Base-by-base conservation (phyloP, 2,329 filamentous ascomycete species). In the Colletotrichum echinochloae region DNA sequence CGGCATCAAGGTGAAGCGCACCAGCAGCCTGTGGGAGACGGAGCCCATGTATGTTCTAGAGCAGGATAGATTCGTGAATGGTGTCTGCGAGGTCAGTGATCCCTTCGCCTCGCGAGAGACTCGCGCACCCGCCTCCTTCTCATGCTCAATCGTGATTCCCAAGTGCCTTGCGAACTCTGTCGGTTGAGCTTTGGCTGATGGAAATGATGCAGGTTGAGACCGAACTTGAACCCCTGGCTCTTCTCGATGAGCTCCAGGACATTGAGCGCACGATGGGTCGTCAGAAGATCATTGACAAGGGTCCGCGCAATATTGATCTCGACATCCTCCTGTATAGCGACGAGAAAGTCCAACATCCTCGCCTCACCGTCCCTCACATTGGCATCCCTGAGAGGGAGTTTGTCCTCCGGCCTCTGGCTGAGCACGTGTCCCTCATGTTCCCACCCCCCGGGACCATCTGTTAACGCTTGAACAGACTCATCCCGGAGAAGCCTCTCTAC, bases 41-140 rank as follows among this genome's bases (percentile, higher is more conserved):
- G 90, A 94, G 75, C 94, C 96, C 28, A 99, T 99, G 96, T 99
- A 99, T 81, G 92, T 98, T 73, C 84, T 92, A 73, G 92, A 98
- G 73, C 96, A 99, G 80, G 90, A 91, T 73, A 88, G 89, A 37
- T 99, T 99, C 78, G 84, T 98, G 57, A 99, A 99, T 78, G 96
- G 94, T 26, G 95, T 91, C 67, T 97, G 94, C 80, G 93, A 97
- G 90, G 94, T 97, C 80, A 79, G 89, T 84, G 59, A 35, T 59
- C 30, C 23, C 28, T 52, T 48, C 33, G 20, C 37, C 20, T 65
- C 55, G 23, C 52, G 16, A 59, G 57, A 18, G 30, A 33, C 51
- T 23, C 11, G 56, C 44, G 12, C 41, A 14, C 14, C 39, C 48
- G 26, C 35, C 55, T 49, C 35, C 55, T 49, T 49, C n/a, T 16